Base-by-base conservation (phyloP, 2,329 filamentous ascomycete genomes). In the Sarocladiaceae sp. region DNA sequence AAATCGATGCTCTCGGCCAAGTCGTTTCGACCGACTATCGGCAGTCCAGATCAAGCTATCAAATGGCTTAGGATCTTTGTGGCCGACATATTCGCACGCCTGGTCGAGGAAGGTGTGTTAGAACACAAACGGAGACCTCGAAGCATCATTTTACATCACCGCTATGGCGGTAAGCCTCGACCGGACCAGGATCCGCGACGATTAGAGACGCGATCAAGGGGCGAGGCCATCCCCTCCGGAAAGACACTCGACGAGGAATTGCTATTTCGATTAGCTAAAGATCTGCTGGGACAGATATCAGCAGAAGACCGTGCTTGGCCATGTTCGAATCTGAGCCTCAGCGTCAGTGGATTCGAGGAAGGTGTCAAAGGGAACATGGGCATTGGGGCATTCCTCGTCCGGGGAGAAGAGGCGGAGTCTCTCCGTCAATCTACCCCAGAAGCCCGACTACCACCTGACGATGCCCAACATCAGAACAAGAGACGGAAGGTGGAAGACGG, bases 1-100 rank as follows among this genome's bases (percentile, higher is more conserved):
- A 97, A 97, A 67, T 94, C 88, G 15, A 97, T 99, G 92, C 76
- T 97, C 13, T 97, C 91, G 1, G 92, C 94, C 18, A 99, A 99
- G 66, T 95, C 91, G 0, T 99, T 99, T 63, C 80, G 89, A 23
- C 94, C 94, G 0, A 83, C 79, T 52, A 93, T 97, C 64, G 88
- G 84, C 59, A 86, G 78, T 2, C 72, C 82, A 17, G 90, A 94
- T 20, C 89, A 96, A 65, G 93, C 86, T 1, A 74, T 81, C 22
- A 85, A 84, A 55, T 99, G 94, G 94, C 75, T 99, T 35, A 80
- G 86, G 11, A 97, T 99, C 52, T 97, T 97, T 66, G 84, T 82
- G 4, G 89, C 90, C 1, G 94, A 99, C 65, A 96, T 99, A 50
- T 94, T 88, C 68, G 86, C 89, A 51, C 83, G 94, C 37, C 77